Percentiles rank a stretch among this genome's conserved stretches.
Evolutionary conservation across 2,329 filamentous ascomycete species (phyloP).

Genomic region (Alternaria atra): DNA sequence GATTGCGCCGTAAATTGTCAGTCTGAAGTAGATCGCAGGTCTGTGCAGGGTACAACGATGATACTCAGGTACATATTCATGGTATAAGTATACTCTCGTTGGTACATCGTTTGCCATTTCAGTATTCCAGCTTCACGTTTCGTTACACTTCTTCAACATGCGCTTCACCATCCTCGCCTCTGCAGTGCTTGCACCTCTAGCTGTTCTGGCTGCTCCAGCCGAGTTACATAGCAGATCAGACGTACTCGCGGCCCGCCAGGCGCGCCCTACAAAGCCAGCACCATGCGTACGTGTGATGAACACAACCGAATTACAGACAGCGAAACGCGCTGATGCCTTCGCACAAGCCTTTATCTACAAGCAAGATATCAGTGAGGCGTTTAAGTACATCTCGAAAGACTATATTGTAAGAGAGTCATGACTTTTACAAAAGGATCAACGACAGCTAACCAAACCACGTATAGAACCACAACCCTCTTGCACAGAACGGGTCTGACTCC

Average conservation of each 20-base stretch:
- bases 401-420: slow-evolving; percentile 33
- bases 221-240: neutral
- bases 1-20: slow-evolving; percentile 9
- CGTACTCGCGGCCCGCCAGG: slow-evolving; percentile 22
- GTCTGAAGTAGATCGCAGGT: neutral
- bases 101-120: neutral
- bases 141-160: slow-evolving; percentile 21
- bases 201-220: slow-evolving; percentile 27
- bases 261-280: slow-evolving; percentile 30
- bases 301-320: slow-evolving; percentile 24
- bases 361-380: slow-evolving; percentile 41
- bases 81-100: neutral
- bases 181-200: slow-evolving; percentile 24
- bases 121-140: neutral
- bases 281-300: slow-evolving; percentile 32
- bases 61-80: neutral
- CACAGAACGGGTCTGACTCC: slow-evolving; percentile 40
- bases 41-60: neutral
- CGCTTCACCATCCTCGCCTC: slow-evolving; percentile 25
- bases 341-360: slow-evolving; percentile 41
- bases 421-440: neutral
- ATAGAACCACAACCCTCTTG: slow-evolving; percentile 44
- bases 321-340: slow-evolving; percentile 30
- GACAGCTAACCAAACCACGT: neutral
- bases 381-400: slow-evolving; percentile 36